phyloP scores from a whole-genome alignment of 2,329 filamentous ascomycete genomes.

The Phialemoniopsis sp. region DNA sequence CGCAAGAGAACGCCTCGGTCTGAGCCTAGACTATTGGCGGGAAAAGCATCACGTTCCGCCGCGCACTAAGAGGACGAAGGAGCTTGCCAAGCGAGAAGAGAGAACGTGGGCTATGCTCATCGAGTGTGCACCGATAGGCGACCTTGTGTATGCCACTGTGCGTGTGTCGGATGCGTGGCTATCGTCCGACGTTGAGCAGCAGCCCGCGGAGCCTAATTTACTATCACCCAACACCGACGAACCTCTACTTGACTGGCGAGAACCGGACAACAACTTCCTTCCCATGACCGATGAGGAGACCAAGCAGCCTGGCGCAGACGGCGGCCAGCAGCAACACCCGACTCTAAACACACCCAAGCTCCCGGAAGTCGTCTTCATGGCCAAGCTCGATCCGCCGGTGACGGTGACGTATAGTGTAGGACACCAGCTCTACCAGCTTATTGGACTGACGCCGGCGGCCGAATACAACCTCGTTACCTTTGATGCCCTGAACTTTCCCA shows the following conservation, averaged over 20 bases:
- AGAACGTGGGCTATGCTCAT: constrained; percentile 65
- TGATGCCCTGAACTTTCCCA: constrained; percentile 55
- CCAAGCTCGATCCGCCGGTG: constrained; percentile 70
- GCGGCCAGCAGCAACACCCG: constrained; percentile 47
- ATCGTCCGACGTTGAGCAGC: constrained; percentile 59
- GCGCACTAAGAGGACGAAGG: constrained; percentile 12
- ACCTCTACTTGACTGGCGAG: constrained; percentile 62
- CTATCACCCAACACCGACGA: constrained; percentile 39
- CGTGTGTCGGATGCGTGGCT: constrained; percentile 74
- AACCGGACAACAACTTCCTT: constrained; percentile 63
- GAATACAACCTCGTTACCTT: constrained; percentile 44
- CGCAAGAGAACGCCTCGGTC: constrained; percentile 59
- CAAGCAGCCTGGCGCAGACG: constrained; percentile 41
- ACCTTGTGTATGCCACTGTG: constrained; percentile 50
- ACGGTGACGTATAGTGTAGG: constrained; percentile 63
- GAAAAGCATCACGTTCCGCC: constrained; percentile 46
- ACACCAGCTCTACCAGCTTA: constrained; percentile 55
- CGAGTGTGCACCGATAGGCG: constrained; percentile 51
- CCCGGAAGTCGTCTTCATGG: constrained; percentile 71
- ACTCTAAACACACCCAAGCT: constrained; percentile 45
- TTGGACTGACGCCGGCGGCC: constrained; percentile 40
- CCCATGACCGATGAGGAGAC: constrained; percentile 22
- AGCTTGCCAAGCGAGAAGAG: constrained; percentile 18
- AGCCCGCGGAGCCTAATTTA: too few species aligned
- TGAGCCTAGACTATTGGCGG: constrained; percentile 77